Evolutionary conservation across 352 stramenopile species (phyloP).

Genomic region (Thraustotheca clavata): DNA sequence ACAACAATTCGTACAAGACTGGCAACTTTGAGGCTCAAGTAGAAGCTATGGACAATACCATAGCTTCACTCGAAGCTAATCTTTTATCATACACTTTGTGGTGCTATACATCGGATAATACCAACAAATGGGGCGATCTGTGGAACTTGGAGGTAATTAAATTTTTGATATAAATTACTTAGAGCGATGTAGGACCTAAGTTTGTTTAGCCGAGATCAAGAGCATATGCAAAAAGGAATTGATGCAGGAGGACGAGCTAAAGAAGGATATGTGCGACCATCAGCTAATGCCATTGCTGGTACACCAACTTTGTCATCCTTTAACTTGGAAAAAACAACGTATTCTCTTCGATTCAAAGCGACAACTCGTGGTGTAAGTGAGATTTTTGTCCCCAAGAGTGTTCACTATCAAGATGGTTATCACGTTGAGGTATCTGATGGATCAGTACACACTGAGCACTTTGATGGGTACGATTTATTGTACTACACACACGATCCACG

Average conservation of each 20-base stretch:
- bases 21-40: conserved; percentile 43
- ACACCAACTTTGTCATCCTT: conserved; percentile 54
- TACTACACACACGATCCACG: conserved; percentile 31
- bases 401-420: conserved; percentile 31
- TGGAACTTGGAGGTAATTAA: conserved; percentile 65
- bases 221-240: conserved; percentile 22
- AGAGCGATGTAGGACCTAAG: conserved; percentile 42
- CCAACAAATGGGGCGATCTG: conserved; percentile 61
- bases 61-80: conserved; percentile 59
- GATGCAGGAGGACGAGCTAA: conserved; percentile 22
- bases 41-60: conserved; percentile 67
- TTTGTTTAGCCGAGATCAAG: conserved; percentile 48
- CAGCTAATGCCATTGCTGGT: conserved; percentile 57
- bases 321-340: conserved; percentile 35
- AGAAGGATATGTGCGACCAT: conserved; percentile 52
- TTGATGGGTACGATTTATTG: conserved; percentile 36
- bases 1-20: conserved; percentile 31
- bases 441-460: conserved; percentile 25
- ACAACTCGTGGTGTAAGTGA: neutral
- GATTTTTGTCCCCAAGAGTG: conserved; percentile 27
- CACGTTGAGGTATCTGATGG: conserved; percentile 18
- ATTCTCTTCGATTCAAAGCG: conserved; percentile 35
- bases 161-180: neutral
- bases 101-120: conserved; percentile 83
- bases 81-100: conserved; percentile 83